Conservation (phyloP, 495 filamentous ascomycete species). For the Penicillium mononematosum region DNA sequence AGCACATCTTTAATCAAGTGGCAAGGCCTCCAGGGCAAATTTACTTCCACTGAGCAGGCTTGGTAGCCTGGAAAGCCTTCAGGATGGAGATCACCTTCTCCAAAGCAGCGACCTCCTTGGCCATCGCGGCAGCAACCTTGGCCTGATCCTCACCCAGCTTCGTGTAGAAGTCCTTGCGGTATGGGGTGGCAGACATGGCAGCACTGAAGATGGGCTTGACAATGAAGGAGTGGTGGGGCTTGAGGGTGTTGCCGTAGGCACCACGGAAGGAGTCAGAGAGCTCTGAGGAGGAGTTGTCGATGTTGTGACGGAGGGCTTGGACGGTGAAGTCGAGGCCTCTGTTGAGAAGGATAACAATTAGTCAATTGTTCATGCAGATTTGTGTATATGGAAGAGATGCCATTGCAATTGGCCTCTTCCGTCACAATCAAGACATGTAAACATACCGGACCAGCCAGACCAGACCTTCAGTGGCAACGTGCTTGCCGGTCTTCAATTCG, state of each 20-base stretch:
- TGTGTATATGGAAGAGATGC: neutral
- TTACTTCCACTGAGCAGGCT: constrained; percentile 69
- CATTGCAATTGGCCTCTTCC: neutral
- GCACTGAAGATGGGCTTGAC: constrained; percentile 86
- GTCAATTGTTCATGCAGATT: constrained; percentile 8
- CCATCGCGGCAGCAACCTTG: constrained; percentile 60
- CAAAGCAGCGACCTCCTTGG: constrained; percentile 68
- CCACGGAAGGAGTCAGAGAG: constrained; percentile 80
- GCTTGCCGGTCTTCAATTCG: constrained; percentile 83
- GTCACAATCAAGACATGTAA: constrained; percentile 10
- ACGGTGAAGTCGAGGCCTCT: constrained; percentile 93
- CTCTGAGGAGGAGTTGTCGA: constrained; percentile 63
- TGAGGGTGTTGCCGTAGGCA: constrained; percentile 82
- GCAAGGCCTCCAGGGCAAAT: constrained; percentile 10
- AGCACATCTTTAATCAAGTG: constrained; percentile 12
- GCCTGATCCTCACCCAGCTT: constrained; percentile 69
- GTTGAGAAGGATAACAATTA: constrained; percentile 4
- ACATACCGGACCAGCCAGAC: constrained; percentile 87
- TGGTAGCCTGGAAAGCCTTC: constrained; percentile 65
- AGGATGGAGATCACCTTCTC: constrained; percentile 73
- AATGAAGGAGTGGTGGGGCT: constrained; percentile 82
- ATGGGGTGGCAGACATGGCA: constrained; percentile 89
- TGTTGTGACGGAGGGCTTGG: constrained; percentile 75
- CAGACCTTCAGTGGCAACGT: constrained; percentile 82
- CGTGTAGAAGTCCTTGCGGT: constrained; percentile 83